Evolutionary conservation across 2,329 filamentous ascomycete genomes (phyloP), one percentile per base, ranked within the genome.

Genomic region (Trichoderma sp.): DNA sequence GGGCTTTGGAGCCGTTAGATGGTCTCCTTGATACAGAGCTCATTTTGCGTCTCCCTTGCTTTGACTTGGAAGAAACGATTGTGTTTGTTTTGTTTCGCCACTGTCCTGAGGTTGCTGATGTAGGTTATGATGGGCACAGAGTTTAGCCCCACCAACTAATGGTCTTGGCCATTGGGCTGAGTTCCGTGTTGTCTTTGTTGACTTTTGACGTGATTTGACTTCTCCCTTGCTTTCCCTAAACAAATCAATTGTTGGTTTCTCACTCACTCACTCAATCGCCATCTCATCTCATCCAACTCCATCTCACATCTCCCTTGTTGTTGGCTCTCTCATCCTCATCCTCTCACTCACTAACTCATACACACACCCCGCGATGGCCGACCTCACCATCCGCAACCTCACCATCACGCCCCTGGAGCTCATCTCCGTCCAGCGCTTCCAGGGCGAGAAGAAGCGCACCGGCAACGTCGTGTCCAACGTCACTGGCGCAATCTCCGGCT

Each of bases 321-420:
- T 36, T n/a, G 30, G 47, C 51, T 30, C 63, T 39, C 53, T 28
- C 53, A 32, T 32, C 32, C 53, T 34, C 36, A 60, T 66, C 1
- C 53, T 32, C 21, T n/a, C 21, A 15, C 32, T 14, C 47, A 12
- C 21, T 28, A 21, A 21, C 28, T n/a, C n/a, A 26, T 11, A 8
- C 18, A 12, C 39, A 21, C 24, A 43, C 60, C 60, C 72, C 76
- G 74, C 71, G 71, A 88, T 88, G 86, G 81, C 84, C 21, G 81
- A 83, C 71, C 84, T 97, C 75, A 92, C 88, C 5, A 89, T 98
- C 77, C 93, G 95, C 77, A 98, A 98, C 81, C 84, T 97, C 75
- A 95, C 93, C 58, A 85, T 88, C 71, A 90, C 88, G 63, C 86
- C 90, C n/a, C 84, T 97, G 70, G 89, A 91, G 75, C 87, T 98